These are phyloP conservation scores for Ogataea kodamae DNA, from an alignment of 805 yeast genomes.

Conservation along the genomic window DNA sequence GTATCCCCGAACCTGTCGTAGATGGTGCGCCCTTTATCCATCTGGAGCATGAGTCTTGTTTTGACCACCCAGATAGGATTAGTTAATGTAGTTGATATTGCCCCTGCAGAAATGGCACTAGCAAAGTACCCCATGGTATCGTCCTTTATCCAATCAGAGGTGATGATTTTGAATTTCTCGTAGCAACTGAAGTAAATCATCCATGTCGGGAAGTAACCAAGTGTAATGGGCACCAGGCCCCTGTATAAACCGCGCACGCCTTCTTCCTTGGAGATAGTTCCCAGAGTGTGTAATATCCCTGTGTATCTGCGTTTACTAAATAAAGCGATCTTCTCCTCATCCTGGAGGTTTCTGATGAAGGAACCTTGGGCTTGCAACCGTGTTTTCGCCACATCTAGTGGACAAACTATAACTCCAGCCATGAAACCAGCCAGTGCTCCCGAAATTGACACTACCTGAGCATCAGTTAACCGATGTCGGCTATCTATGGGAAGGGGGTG, in stretches of 20 bases:
- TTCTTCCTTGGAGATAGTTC: conserved; percentile 68
- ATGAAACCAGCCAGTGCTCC: conserved; percentile 95
- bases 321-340: conserved; percentile 7
- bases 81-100: conserved; percentile 75
- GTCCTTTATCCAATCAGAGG: conserved; percentile 20
- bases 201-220: conserved; percentile 98
- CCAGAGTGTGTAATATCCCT: conserved; percentile 62
- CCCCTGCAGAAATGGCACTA: conserved; percentile 85
- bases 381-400: conserved; percentile 93
- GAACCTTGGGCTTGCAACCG: conserved; percentile 89
- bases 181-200: conserved; percentile 90
- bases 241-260: conserved; percentile 82
- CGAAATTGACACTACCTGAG: conserved; percentile 66
- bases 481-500: conserved; percentile 7
- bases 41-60: conserved; percentile 88
- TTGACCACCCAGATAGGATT: conserved; percentile 98
- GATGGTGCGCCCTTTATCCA: conserved; percentile 42
- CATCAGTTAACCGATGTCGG: conserved; percentile 22
- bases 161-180: conserved; percentile 63
- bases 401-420: conserved; percentile 89
- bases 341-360: conserved; percentile 23
- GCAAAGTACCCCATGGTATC: conserved; percentile 41
- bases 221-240: conserved; percentile 86
- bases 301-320: conserved; percentile 39
- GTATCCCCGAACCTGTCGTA: conserved; percentile 32